Percentiles rank a stretch among this genome's conserved stretches.
Conservation (phyloP, 1,284 basidiomycete species). For the Ganoderma sinense region DNA sequence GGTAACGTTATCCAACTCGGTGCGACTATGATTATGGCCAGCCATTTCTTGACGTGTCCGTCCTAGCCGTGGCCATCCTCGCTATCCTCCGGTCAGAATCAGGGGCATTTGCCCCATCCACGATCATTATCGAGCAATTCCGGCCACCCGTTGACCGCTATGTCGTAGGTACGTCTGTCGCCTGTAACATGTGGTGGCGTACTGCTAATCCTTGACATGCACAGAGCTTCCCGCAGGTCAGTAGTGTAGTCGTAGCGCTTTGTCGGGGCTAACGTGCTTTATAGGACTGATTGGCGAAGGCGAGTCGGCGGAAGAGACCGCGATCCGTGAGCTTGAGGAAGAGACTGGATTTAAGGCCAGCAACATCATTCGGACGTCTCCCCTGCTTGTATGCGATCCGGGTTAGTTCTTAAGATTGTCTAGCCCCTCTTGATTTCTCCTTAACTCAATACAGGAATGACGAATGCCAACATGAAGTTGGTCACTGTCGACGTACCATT, state of each 20-base stretch:
- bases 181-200: neutral
- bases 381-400: constrained; percentile 78
- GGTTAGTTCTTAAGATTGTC: constrained; percentile 55
- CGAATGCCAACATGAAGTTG: constrained; percentile 84
- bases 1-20: constrained; percentile 51
- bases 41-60: neutral
- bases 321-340: constrained; percentile 87
- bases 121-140: constrained; percentile 90
- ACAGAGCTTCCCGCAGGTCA: constrained; percentile 85
- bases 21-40: neutral
- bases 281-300: constrained; percentile 83
- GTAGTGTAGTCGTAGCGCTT: neutral
- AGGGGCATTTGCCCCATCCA: constrained; percentile 71
- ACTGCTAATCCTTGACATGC: constrained; percentile 1
- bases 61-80: constrained; percentile 82
- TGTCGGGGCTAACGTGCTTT: neutral
- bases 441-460: constrained; percentile 66
- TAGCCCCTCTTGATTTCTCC: neutral
- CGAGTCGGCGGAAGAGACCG: constrained; percentile 80
- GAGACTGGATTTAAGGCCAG: constrained; percentile 88
- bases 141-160: constrained; percentile 81
- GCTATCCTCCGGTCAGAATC: constrained; percentile 80
- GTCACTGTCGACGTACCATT: constrained; percentile 71
- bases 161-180: constrained; percentile 65
- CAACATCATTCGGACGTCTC: constrained; percentile 69